Percentiles rank a stretch among this genome's conserved stretches.
These are phyloP conservation scores for Nakaseomyces delphensis DNA, from an alignment of 1,139 yeast species.

Conservation along the genomic window DNA sequence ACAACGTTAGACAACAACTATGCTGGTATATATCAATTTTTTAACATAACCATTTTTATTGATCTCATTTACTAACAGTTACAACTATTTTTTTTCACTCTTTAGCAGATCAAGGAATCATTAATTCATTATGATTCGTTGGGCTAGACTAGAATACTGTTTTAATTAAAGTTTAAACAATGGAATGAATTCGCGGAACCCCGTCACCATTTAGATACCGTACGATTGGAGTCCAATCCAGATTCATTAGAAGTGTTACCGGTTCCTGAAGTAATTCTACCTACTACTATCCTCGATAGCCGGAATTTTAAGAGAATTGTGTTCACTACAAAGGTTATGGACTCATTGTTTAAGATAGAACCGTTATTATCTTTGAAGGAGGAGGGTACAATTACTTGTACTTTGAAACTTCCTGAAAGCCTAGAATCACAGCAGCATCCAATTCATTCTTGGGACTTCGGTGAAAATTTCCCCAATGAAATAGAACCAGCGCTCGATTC, in stretches of 20 bases:
- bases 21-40: not conserved
- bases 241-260: slow-evolving; percentile 22
- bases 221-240: slow-evolving; percentile 16
- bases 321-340: slow-evolving; percentile 23
- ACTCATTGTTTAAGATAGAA: slow-evolving; percentile 21
- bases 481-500: slow-evolving; percentile 11
- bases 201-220: slow-evolving; percentile 28
- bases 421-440: slow-evolving; percentile 3
- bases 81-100: not conserved
- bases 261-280: slow-evolving; percentile 20
- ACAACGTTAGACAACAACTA: too few relatives aligned
- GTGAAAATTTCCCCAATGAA: slow-evolving; percentile 26
- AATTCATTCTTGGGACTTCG: slow-evolving; percentile 18
- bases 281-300: slow-evolving; percentile 11
- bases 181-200: slow-evolving; percentile 31
- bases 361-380: slow-evolving; percentile 9
- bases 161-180: slow-evolving; percentile 31
- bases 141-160: not conserved
- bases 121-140: not conserved
- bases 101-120: too few relatives aligned
- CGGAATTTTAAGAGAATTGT: slow-evolving; percentile 14
- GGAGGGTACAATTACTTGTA: slow-evolving; percentile 17
- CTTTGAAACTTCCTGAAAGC: slow-evolving; percentile 7
- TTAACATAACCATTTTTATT: not conserved
- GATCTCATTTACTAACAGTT: not conserved